phyloP scores from a whole-genome alignment of 768 basidiomycete genomes.

The Zangia roseola region DNA sequence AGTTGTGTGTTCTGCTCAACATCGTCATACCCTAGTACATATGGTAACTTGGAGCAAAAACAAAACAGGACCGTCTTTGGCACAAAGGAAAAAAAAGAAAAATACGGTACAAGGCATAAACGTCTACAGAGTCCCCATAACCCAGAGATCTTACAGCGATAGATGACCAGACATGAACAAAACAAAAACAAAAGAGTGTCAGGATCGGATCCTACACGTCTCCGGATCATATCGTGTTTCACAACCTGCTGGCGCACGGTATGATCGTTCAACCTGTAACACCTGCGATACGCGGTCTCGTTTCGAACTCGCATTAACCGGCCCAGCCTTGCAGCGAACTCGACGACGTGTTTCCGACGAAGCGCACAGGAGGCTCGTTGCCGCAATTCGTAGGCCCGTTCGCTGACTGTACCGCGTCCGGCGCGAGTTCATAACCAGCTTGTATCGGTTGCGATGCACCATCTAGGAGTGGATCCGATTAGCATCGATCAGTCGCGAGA shows the following conservation, averaged over 20 bases:
- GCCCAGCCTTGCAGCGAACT: slow-evolving; percentile 32
- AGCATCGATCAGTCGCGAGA: background rate
- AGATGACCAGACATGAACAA: background rate
- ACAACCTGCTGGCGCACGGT: too few species aligned
- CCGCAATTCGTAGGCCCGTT: slow-evolving; percentile 1
- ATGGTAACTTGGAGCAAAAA: background rate
- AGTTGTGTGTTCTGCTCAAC: background rate
- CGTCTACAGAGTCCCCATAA: slow-evolving; percentile 17
- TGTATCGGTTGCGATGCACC: slow-evolving; percentile 6
- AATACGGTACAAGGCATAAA: slow-evolving; percentile 7
- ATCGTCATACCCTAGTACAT: too few species aligned
- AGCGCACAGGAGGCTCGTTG: slow-evolving; percentile 5
- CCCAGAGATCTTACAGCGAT: slow-evolving; percentile 7
- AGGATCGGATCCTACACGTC: too few species aligned
- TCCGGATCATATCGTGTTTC: background rate
- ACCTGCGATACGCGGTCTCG: background rate
- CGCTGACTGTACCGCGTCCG: slow-evolving; percentile 4
- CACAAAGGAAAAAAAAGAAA: background rate
- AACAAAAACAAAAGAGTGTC: background rate
- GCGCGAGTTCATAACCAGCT: slow-evolving; percentile 11
- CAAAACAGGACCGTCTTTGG: background rate
- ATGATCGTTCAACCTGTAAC: too few species aligned
- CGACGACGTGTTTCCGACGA: slow-evolving; percentile 22
- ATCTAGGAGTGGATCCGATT: slow-evolving; percentile 1
- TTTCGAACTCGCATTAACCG: slow-evolving; percentile 12